Base-by-base conservation (phyloP, 768 basidiomycete genomes). In the Crassisporium funariophilum region DNA sequence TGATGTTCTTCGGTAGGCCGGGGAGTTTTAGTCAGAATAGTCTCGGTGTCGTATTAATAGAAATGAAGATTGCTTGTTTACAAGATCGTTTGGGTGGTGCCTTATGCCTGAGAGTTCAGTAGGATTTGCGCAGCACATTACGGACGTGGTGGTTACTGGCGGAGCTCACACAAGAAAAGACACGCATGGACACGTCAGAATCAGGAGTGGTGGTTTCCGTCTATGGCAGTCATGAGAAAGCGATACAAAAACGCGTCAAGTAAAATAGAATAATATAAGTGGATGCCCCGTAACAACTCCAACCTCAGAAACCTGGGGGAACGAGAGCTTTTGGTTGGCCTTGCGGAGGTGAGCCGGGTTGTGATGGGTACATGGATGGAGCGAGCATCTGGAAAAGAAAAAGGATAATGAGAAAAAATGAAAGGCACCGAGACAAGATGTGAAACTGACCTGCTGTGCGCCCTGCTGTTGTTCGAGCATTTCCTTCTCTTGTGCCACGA, bases 401-500 rank as follows among this genome's bases (percentile, higher is more conserved):
- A 47, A 37, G 46, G 47, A 42, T 37, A 60, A 46, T 39, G 49
- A 42, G 44, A 48, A 38, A 20, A 17, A n/a, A n/a, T n/a, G n/a
- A n/a, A 50, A n/a, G 43, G 20, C 38, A 49, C 46, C 29, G 31
- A 55, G 50, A 27, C 31, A 40, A 25, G 40, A 38, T 37, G 33
- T 39, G 54, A 53, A 52, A 77, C 76, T 49, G 47, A 90, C 93
- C 81, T 91, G 88, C 66, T 93, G 91, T 10, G 86, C 87, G 35
- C 94, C 94, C 66, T 91, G 88, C 64, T 94, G 91, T 66, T 95
- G 94, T 42, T 91, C 91, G 52, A 90, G 72, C 79, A 91, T 82
- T 70, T 98, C 94, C 70, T 89, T 86, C 70, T 98, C 97, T 70
- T 98, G 94, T 37, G 86, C 84, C 9, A 93, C 86, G 47, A 95